These are phyloP conservation scores for Brettanomyces custersianus DNA, from an alignment of 805 yeast genomes.

Conservation along the genomic window DNA sequence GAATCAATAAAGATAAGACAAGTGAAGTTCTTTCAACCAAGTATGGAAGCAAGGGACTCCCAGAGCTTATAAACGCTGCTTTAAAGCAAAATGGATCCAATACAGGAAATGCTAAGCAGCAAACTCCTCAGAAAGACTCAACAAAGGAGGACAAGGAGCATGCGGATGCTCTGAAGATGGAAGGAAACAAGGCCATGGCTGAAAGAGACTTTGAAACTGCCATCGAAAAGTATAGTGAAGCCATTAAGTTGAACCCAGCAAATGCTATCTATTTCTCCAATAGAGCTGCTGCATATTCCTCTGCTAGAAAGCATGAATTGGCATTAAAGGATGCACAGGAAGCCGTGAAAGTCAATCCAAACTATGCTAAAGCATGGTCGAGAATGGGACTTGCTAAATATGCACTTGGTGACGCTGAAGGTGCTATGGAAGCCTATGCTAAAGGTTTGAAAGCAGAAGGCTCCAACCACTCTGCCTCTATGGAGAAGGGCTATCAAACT, in stretches of 20 bases:
- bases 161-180: slow-evolving; percentile 79
- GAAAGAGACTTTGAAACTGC: slow-evolving; percentile 63
- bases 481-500: slow-evolving; percentile 89
- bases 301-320: slow-evolving; percentile 58
- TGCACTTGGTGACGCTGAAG: slow-evolving; percentile 90
- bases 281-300: slow-evolving; percentile 94
- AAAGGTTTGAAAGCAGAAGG: slow-evolving; percentile 86
- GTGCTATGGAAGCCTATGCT: slow-evolving; percentile 83
- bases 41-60: slow-evolving; percentile 40
- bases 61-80: slow-evolving; percentile 30
- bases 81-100: slow-evolving; percentile 10
- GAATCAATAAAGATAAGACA: slow-evolving; percentile 43
- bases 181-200: slow-evolving; percentile 89
- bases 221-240: slow-evolving; percentile 68
- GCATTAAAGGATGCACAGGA: slow-evolving; percentile 80
- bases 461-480: slow-evolving; percentile 71
- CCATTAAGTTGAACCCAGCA: slow-evolving; percentile 57
- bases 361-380: slow-evolving; percentile 87
- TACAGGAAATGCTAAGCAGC: slow-evolving; percentile 28
- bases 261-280: slow-evolving; percentile 86
- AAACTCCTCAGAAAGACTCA: slow-evolving; percentile 32
- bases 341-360: slow-evolving; percentile 71
- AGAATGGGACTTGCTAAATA: slow-evolving; percentile 90
- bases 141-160: slow-evolving; percentile 40
- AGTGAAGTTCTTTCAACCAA: slow-evolving; percentile 25